Percentiles rank a stretch among this genome's conserved stretches.
These are phyloP conservation scores for Phyllostachys edulis DNA, from an alignment of 176 grass and related monocot genomes.

Conservation along the genomic window DNA sequence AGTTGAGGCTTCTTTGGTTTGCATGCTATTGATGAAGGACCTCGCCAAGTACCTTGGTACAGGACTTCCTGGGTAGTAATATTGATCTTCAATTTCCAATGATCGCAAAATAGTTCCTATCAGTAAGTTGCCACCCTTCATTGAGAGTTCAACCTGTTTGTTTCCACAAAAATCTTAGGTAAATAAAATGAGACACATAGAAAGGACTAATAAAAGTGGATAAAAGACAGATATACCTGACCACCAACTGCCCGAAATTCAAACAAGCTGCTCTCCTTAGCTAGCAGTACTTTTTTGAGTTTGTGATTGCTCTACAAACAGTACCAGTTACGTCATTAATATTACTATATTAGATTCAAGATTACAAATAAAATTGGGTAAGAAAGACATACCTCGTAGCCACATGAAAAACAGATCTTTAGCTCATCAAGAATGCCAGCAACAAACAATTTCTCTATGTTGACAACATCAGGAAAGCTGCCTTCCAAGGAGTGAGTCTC, in stretches of 20 bases:
- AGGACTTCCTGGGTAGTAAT: too few relatives aligned
- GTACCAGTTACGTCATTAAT: slow-evolving; percentile 6
- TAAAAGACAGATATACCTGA: slow-evolving; percentile 55
- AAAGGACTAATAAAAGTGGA: background rate
- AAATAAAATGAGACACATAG: background rate
- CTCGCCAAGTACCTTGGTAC: too few relatives aligned
- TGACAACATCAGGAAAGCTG: slow-evolving; percentile 46
- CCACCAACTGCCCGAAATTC: slow-evolving; percentile 94
- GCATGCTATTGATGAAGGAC: too few relatives aligned
- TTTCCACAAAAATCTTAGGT: too few relatives aligned
- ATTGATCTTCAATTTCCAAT: too few relatives aligned
- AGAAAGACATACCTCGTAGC: slow-evolving; percentile 69
- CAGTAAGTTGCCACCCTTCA: too few relatives aligned
- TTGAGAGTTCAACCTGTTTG: too few relatives aligned
- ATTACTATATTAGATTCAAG: slow-evolving; percentile 3
- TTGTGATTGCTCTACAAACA: slow-evolving; percentile 58
- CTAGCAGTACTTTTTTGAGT: slow-evolving; percentile 76
- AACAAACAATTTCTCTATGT: slow-evolving; percentile 81
- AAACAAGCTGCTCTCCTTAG: slow-evolving; percentile 82
- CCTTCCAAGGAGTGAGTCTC: slow-evolving; percentile 53
- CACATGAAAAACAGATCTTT: slow-evolving; percentile 83
- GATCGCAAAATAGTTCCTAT: too few relatives aligned
- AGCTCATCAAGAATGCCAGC: slow-evolving; percentile 94
- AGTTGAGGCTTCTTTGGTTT: too few relatives aligned
- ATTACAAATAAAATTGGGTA: slow-evolving; percentile 17